These are phyloP conservation scores for Pseudocercospora macadamiae DNA, from an alignment of 2,329 filamentous ascomycete genomes.

Conservation along the genomic window DNA sequence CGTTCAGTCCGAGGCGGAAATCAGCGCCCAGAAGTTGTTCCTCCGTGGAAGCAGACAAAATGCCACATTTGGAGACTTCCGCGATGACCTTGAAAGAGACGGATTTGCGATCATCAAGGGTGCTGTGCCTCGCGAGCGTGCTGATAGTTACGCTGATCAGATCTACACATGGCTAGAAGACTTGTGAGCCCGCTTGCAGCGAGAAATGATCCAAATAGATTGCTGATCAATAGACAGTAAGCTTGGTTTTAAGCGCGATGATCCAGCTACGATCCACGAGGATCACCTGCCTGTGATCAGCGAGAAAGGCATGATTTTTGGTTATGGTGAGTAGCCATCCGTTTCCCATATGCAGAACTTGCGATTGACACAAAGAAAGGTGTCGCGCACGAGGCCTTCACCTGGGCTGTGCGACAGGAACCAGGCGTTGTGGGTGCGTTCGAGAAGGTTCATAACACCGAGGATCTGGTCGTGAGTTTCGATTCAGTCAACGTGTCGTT, in stretches of 20 bases:
- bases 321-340: too few relatives aligned
- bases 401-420: conserved; percentile 46
- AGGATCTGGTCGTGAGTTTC: conserved; percentile 55
- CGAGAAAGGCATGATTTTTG: conserved; percentile 36
- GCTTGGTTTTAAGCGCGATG: conserved; percentile 41
- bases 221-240: too few relatives aligned
- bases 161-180: conserved; percentile 28
- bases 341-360: too few relatives aligned
- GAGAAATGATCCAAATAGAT: not conserved
- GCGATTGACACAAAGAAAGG: too few relatives aligned
- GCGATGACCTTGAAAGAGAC: conserved; percentile 36
- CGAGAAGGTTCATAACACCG: conserved; percentile 44
- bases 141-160: conserved; percentile 34
- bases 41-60: too few relatives aligned
- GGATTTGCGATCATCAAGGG: conserved; percentile 50
- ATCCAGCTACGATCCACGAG: conserved; percentile 40
- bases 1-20: too few relatives aligned
- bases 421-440: conserved; percentile 44
- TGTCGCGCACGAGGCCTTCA: conserved; percentile 46
- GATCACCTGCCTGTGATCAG: conserved; percentile 44
- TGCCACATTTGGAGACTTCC: conserved; percentile 8
- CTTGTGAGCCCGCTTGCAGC: conserved; percentile 23
- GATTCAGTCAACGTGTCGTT: conserved; percentile 53
- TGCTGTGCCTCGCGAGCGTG: conserved; percentile 45
- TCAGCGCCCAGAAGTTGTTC: too few relatives aligned